Evolutionary conservation across 2,329 filamentous ascomycete genomes (phyloP).

Genomic region (Anthostomella pinea): DNA sequence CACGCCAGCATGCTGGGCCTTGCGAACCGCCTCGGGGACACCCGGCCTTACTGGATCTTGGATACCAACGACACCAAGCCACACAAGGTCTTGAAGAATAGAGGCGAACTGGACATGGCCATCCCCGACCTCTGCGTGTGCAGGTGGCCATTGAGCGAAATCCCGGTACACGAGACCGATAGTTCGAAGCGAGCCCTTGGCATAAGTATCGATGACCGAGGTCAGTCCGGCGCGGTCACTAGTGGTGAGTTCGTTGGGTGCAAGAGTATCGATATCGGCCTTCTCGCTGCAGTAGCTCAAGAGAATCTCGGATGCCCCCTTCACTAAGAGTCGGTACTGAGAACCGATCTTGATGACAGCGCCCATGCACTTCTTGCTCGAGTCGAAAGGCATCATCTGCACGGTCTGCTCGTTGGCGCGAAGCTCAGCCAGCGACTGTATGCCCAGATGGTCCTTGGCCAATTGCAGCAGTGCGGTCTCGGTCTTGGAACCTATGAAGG

Average conservation of each 20-base stretch:
- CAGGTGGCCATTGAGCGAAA: slow-evolving; percentile 67
- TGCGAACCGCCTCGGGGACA: slow-evolving; percentile 64
- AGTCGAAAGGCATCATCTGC: slow-evolving; percentile 54
- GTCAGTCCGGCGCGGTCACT: slow-evolving; percentile 54
- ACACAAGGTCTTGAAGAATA: slow-evolving; percentile 69
- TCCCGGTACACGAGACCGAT: slow-evolving; percentile 74
- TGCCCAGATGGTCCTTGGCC: slow-evolving; percentile 48
- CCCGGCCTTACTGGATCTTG: slow-evolving; percentile 70
- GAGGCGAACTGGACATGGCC: slow-evolving; percentile 60
- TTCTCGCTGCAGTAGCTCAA: slow-evolving; percentile 41
- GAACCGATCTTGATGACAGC: slow-evolving; percentile 48
- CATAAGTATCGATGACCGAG: slow-evolving; percentile 58
- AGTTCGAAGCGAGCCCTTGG: slow-evolving; percentile 67
- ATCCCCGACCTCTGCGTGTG: slow-evolving; percentile 59
- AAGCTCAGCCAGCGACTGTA: slow-evolving; percentile 44
- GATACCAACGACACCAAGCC: slow-evolving; percentile 70
- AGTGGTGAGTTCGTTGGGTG: slow-evolving; percentile 49
- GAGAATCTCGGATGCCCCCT: slow-evolving; percentile 57
- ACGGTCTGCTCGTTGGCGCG: slow-evolving; percentile 45
- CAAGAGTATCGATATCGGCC: slow-evolving; percentile 33
- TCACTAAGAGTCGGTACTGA: slow-evolving; percentile 49
- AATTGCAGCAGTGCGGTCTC: slow-evolving; percentile 53
- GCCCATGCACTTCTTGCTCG: slow-evolving; percentile 54
- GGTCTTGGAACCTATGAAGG: slow-evolving; percentile 55
- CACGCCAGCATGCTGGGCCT: slow-evolving; percentile 67